A percentile compares a stretch with the other conserved stretches of the same genome.
These are phyloP conservation scores for Astrocystis sublimbata DNA, from an alignment of 495 filamentous ascomycete genomes.

Conservation along the genomic window DNA sequence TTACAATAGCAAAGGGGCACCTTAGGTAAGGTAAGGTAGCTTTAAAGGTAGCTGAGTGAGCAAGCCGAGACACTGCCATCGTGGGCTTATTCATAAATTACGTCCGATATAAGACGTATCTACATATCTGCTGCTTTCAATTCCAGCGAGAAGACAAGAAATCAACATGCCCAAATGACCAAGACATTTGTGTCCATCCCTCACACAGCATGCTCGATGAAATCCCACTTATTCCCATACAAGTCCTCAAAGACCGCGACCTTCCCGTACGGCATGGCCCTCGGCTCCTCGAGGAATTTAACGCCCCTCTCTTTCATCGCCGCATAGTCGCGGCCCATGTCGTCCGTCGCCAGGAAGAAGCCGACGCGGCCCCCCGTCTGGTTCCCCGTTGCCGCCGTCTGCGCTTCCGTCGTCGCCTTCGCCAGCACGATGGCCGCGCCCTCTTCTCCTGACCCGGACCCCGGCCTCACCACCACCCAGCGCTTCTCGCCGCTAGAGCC, in stretches of 20 bases:
- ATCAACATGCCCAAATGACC: too few species aligned
- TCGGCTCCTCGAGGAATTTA: constrained; percentile 9
- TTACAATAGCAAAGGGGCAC: too few species aligned
- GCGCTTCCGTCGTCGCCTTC: constrained; percentile 9
- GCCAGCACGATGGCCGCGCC: constrained; percentile 7
- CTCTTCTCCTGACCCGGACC: constrained; percentile 2
- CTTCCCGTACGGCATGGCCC: constrained; percentile 8
- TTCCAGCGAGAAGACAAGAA: too few species aligned
- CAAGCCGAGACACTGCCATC: too few species aligned
- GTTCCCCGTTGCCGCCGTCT: constrained; percentile 1
- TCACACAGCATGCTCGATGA: constrained; percentile 9
- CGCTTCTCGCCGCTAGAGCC: constrained; percentile 10
- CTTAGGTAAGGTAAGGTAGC: too few species aligned
- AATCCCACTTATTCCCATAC: constrained; percentile 16
- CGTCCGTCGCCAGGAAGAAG: constrained; percentile 13
- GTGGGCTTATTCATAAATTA: too few species aligned
- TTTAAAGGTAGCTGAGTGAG: too few species aligned
- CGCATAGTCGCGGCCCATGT: constrained; percentile 13
- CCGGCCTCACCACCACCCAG: constrained; percentile 12
- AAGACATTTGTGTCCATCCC: too few species aligned
- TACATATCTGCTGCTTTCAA: too few species aligned
- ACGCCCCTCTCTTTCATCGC: constrained; percentile 1
- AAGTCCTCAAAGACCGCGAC: constrained; percentile 11
- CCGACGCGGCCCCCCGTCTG: constrained; percentile 10
- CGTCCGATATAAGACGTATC: too few species aligned